Base-by-base conservation (phyloP, 768 basidiomycete species). In the Naganishia onofrii region DNA sequence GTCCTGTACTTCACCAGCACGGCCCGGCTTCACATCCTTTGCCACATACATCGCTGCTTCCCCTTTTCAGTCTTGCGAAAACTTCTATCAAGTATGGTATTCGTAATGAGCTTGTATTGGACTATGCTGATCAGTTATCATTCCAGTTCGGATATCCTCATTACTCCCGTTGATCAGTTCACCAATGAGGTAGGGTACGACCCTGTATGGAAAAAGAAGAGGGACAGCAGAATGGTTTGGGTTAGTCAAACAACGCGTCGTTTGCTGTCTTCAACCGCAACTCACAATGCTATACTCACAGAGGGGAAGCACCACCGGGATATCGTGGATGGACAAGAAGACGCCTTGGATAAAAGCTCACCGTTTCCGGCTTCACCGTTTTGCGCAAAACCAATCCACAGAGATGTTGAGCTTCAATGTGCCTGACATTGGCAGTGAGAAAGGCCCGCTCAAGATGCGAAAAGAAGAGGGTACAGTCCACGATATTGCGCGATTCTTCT, bases 111-210 rank as follows among this genome's bases (percentile, higher is more conserved):
- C 31, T 23, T 7, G 52, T 29, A 54, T 17, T 13, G 23, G 17
- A 15, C 32, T n/a, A 2, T 31, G 38, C 28, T 28, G 36, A 31
- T 32, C 21, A 23, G 17, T 7, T 19, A 10, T 28, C 48, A 17
- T 36, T 31, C 9, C 63, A 80, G 79, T 72, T 80, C 79, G 12
- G 79, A 80, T 46, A 80, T 80, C 55, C 74, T 80, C 19, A 76
- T 80, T 66, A 80, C 79, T 6, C 79, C 79, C 0, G 73, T 79
- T 0, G 79, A 80, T 51, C 79, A 80, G 58, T 80, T 80, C 70
- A 46, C 73, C 53, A 72, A 76, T 56, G 32, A 58, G 3, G 68
- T 72, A 13, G 79, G 79, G 9, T 68, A 64, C 28, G 79, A 80
- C 70, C 76, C 75, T 10, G 70, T 67, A 60, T 80, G 79, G 79